Evolutionary conservation across 352 stramenopile genomes (phyloP), one percentile per base, ranked within the genome.

Genomic region (Phytophthora capsici): DNA sequence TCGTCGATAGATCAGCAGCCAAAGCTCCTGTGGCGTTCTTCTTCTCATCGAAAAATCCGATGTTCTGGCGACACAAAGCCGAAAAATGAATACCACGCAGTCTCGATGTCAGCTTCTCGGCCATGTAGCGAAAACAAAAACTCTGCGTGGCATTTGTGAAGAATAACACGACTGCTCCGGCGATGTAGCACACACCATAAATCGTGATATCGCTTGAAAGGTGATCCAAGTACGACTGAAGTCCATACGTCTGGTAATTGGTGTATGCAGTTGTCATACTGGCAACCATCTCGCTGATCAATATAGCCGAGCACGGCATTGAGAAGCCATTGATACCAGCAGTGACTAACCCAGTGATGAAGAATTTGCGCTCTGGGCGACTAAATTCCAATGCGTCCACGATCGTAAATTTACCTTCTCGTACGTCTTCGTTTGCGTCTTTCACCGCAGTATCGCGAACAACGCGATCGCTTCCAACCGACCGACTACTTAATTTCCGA

Each of bases 71-170:
- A 17, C 34, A 40, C 1, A 40, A 17, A 6, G 34, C 34, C 6
- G 34, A 19, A 38, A 89, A 86, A n/a, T 86, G 69, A 25, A 82
- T 66, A 12, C 80, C 60, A 9, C 80, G 75, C 6, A 88, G 68
- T 0, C 82, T 67, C 0, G 76, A 77, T 13, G 74, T 76, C 10
- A 89, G 60, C 25, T 80, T 80, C 51, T 89, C 80, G n/a, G 53
- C 68, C 46, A 82, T 79, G 54, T 76, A 81, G 25, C 73, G 68
- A 56, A 88, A 88, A 13, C 53, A 64, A 43, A 73, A 88, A 30
- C 55, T 78, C 38, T 86, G 74, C 0, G 59, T 40, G 7, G 67
- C 76, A 17, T 32, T 34, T 1, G 20, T 49, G 22, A 34, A 19
- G 16, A 79, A 67, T 10, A 88, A 51, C 0, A 62, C 45, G 2